Percentiles rank a stretch among this genome's conserved stretches.
Conservation (phyloP, 164 flowering plant species). For the Vitis riparia region DNA sequence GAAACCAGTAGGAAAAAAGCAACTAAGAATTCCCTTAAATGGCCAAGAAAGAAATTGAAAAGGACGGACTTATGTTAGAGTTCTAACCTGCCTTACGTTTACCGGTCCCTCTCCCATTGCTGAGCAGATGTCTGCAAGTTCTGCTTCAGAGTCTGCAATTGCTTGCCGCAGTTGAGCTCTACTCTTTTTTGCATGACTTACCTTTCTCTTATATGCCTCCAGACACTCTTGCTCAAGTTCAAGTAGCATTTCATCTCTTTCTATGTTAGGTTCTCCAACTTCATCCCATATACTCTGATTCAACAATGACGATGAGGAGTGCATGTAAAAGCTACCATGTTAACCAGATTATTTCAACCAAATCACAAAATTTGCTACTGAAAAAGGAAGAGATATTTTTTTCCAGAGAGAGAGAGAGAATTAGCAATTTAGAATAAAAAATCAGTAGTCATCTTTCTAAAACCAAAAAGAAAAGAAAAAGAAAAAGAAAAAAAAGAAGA, state of each 20-base stretch:
- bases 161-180: constrained; percentile 59
- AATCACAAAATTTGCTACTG: no score
- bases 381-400: background rate
- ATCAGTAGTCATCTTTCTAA: background rate
- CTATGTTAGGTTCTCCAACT: constrained; percentile 67
- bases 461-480: background rate
- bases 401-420: background rate
- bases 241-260: constrained; percentile 59
- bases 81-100: constrained; percentile 46
- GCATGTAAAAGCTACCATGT: background rate
- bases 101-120: constrained; percentile 61
- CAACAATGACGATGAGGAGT: background rate
- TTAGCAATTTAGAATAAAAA: background rate
- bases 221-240: constrained; percentile 78
- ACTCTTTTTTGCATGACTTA: constrained; percentile 55
- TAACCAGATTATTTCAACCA: background rate
- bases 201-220: constrained; percentile 66
- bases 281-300: constrained; percentile 83
- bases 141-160: constrained; percentile 66
- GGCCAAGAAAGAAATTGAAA: background rate
- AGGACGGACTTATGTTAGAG: background rate
- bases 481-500: background rate
- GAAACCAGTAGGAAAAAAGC: background rate
- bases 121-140: constrained; percentile 60
- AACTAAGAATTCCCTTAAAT: background rate